Conservation (phyloP, 2,329 filamentous ascomycete genomes). For the Xylariaceae sp. region DNA sequence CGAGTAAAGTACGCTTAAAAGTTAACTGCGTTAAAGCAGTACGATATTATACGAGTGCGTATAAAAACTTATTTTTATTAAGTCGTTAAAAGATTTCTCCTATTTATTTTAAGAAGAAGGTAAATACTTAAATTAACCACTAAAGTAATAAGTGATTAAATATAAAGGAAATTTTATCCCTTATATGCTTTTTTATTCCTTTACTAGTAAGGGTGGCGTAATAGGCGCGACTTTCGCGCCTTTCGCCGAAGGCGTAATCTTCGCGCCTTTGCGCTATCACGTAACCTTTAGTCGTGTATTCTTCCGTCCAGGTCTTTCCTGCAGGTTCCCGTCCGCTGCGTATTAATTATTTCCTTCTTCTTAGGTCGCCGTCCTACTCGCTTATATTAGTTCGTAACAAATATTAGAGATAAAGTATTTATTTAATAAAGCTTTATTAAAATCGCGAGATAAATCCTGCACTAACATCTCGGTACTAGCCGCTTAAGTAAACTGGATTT, state of each 20-base stretch:
- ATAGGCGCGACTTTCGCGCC: no score
- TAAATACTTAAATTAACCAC: neutral
- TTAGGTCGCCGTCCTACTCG: no score
- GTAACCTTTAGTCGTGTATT: no score
- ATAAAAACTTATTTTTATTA: neutral
- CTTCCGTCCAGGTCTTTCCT: no score
- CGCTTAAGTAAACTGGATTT: neutral
- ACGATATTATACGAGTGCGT: neutral
- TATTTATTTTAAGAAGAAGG: neutral
- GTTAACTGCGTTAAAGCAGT: no score
- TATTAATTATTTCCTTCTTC: no score
- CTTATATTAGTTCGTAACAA: no score
- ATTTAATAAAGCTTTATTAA: conserved; percentile 1
- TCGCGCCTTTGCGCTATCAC: no score
- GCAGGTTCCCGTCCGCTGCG: no score
- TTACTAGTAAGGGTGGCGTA: neutral
- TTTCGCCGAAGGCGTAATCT: no score
- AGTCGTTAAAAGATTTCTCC: neutral
- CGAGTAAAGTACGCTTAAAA: neutral
- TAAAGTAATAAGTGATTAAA: neutral
- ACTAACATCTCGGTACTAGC: neutral
- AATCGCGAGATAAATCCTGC: neutral
- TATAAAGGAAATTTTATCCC: neutral
- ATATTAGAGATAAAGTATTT: conserved; percentile 1
- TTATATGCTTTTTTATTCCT: neutral